These are phyloP conservation scores for Syzygium aromaticum DNA, from an alignment of 345 rosid species.

Conservation along the genomic window DNA sequence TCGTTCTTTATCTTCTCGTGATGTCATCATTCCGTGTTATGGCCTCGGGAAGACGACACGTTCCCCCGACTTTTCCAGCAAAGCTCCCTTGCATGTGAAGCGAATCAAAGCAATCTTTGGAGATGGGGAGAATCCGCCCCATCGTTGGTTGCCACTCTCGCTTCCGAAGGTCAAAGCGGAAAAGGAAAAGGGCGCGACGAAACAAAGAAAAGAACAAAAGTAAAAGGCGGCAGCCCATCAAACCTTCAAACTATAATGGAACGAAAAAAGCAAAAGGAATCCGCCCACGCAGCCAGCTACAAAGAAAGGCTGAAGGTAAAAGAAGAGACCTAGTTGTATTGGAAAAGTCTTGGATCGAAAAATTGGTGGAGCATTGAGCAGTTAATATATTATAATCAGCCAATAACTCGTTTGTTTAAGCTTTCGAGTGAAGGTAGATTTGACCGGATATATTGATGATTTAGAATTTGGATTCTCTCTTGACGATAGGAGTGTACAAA, in stretches of 20 bases:
- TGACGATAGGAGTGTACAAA: too few relatives aligned
- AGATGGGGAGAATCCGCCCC: neutral
- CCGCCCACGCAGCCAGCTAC: constrained; percentile 11
- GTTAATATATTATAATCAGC: too few relatives aligned
- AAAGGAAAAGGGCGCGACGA: neutral
- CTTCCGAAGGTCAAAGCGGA: neutral
- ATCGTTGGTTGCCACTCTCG: neutral
- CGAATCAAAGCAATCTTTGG: neutral
- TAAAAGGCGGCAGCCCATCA: neutral
- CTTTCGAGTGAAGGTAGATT: too few relatives aligned
- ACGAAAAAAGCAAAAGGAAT: neutral
- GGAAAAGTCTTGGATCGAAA: too few relatives aligned
- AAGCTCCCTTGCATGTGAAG: neutral
- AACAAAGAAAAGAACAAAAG: neutral
- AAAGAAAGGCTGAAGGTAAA: constrained; percentile 12
- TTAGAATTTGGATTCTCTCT: too few relatives aligned
- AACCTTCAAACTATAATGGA: neutral
- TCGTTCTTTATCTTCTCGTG: neutral
- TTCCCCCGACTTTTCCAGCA: neutral
- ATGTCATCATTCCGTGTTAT: neutral
- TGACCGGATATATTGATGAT: too few relatives aligned
- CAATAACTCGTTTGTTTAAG: too few relatives aligned
- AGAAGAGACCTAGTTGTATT: neutral
- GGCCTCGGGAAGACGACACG: neutral
- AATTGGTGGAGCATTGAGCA: too few relatives aligned